A percentile compares a stretch with the other conserved stretches of the same genome.
Evolutionary conservation across 768 basidiomycete species (phyloP).

Genomic region (Pleurotus sapidus): DNA sequence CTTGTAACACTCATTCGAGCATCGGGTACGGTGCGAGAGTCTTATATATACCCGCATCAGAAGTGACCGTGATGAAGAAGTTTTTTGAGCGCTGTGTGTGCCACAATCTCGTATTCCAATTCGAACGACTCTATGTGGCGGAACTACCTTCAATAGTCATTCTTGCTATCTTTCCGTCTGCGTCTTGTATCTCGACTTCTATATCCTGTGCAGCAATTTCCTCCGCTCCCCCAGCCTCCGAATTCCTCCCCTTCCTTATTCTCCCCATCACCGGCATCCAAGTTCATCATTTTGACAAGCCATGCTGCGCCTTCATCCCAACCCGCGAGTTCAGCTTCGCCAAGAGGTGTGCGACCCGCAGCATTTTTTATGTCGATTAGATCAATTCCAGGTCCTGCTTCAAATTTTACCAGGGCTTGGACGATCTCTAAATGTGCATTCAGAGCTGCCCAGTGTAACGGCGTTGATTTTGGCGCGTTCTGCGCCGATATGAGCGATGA

Average conservation of each 20-base stretch:
- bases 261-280: conserved; percentile 47
- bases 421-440: conserved; percentile 72
- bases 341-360: conserved; percentile 74
- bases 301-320: conserved; percentile 86
- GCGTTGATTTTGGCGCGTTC: conserved; percentile 76
- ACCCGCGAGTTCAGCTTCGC: conserved; percentile 74
- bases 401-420: conserved; percentile 56
- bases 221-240: conserved; percentile 30
- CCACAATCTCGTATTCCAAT: too few species aligned
- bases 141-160: conserved; percentile 42
- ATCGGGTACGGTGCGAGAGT: too few species aligned
- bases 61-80: too few species aligned
- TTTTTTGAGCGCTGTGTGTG: too few species aligned
- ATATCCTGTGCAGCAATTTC: conserved; percentile 36
- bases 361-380: conserved; percentile 76
- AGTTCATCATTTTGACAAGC: conserved; percentile 79
- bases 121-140: too few species aligned
- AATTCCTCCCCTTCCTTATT: conserved; percentile 31
- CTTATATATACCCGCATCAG: too few species aligned
- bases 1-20: too few species aligned
- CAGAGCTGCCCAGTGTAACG: conserved; percentile 89
- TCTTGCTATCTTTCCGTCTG: conserved; percentile 64
- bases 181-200: conserved; percentile 70
- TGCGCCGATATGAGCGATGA: conserved; percentile 54
- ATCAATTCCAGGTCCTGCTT: conserved; percentile 56